Evolutionary conservation across 2,329 filamentous ascomycete genomes (phyloP), one percentile per base, ranked within the genome.

Genomic region (Samsoniella hepiali): DNA sequence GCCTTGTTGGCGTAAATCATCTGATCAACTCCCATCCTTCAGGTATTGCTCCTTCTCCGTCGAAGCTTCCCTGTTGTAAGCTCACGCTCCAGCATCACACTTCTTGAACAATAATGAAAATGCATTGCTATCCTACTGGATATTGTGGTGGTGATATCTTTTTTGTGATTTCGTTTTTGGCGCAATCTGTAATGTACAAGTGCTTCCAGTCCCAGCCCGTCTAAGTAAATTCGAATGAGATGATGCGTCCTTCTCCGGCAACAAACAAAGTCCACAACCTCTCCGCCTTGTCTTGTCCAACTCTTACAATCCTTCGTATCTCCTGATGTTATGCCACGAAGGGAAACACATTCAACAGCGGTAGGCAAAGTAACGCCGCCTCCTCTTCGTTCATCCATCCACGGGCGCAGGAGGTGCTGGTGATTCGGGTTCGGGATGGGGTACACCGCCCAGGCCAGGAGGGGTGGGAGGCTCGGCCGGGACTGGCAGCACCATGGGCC

Each of bases 401-500:
- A 58, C 58, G 10, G 63, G 22, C 9, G 63, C 58, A 57, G 63
- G 50, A 40, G 63, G 63, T 11, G 63, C 50, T 15, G 63, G 63
- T 15, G 63, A 64, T 34, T 64, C 58, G 22, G 72, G 68, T 10
- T 76, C 70, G 15, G 75, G 72, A 27, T 76, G 73, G 32, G 70
- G 58, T 22, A 76, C 70, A 45, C 72, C 74, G 4, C 72, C 72
- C 5, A 77, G 69, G 1, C 74, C 75, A 0, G 75, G 74, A 9
- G 74, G 72, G 36, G 73, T 70, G 2, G 73, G 73, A n/a, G 69
- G 65, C 7, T 76, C 71, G 29, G 70, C 69, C 9, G 76, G 75
- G 9, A 78, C 72, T 5, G 77, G 77, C 51, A 79, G 64, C 31
- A 74, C 71, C 70, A 79, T 64, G 1, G 77, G 77, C 3, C 77